Base-by-base conservation (phyloP, 2,329 filamentous ascomycete species). In the Macroventuria anomochaeta region DNA sequence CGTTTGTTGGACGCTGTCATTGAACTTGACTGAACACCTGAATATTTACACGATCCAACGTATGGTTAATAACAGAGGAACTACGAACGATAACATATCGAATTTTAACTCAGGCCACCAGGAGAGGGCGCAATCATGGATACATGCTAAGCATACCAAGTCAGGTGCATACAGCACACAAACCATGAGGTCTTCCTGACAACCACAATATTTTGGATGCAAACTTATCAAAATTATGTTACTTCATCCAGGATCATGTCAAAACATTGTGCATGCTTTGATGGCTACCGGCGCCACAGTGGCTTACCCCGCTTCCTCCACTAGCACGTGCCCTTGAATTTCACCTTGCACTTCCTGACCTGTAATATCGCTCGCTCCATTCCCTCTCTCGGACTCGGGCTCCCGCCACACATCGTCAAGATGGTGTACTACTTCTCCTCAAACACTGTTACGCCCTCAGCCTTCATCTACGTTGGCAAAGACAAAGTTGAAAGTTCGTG, bases 381-480 rank as follows among this genome's bases (percentile, higher is more conserved):
- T 51, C 29, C 54, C 38, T 36, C 21, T 36, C 29, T 34, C 15
- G 38, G 38, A 37, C 49, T 28, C 48, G 41, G 34, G 25, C 20
- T 32, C 29, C 25, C 21, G 23, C 15, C n/a, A 20, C 13, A 13
- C 7, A 34, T 34, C 13, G 36, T 32, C 57, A 63, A 63, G 1
- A 96, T 99, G 95, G 95, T 99, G 39, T 96, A 90, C 79, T 97
- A 97, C 76, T 97, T 95, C 75, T 95, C 87, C 1, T 97, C 93
- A 21, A 93, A 85, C 57, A 86, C 87, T 34, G 91, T 96, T 32
- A 83, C 87, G 11, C 93, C 95, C 2, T 74, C 91, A 26, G 93
- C 91, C 34, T 93, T 88, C 73, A 87, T 99, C 70, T 99, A 99
- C 74, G 91, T 97, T 55, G 95, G 95, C 76, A 99, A 97, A 77